Evolutionary conservation across 805 yeast genomes (phyloP).

Genomic region (Metschnikowia santaceciliae): DNA sequence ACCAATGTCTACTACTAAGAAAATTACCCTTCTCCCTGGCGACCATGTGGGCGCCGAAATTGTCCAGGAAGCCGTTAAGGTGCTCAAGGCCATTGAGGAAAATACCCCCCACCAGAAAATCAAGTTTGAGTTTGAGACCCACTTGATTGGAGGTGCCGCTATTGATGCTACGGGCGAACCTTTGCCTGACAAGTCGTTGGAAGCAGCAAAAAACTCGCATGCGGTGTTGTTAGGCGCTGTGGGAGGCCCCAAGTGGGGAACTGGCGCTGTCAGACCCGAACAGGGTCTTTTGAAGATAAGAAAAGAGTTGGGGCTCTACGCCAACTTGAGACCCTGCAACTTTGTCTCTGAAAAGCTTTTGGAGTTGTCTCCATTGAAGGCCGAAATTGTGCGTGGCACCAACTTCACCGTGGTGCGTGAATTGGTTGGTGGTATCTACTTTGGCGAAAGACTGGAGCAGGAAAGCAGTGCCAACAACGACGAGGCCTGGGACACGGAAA

Average conservation of each 20-base stretch:
- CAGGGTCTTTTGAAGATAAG: conserved; percentile 93
- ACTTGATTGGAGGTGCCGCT: conserved; percentile 96
- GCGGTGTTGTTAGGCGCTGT: conserved; percentile 98
- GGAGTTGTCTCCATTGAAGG: conserved; percentile 82
- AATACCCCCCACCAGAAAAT: conserved; percentile 37
- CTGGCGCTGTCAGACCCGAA: conserved; percentile 94
- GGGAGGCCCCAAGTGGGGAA: conserved; percentile 99
- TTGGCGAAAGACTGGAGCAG: conserved; percentile 93
- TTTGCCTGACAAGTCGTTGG: conserved; percentile 78
- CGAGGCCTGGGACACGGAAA: conserved; percentile 90
- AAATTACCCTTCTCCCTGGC: conserved; percentile 86
- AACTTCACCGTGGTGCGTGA: conserved; percentile 93
- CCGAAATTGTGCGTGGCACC: conserved; percentile 84
- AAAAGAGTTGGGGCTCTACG: conserved; percentile 90
- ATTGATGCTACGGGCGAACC: conserved; percentile 96
- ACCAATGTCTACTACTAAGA: conserved; percentile 41
- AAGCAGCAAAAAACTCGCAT: conserved; percentile 79
- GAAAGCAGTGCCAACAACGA: conserved; percentile 61
- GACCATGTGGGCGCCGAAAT: conserved; percentile 96
- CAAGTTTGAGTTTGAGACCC: conserved; percentile 73
- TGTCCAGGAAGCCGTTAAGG: conserved; percentile 87
- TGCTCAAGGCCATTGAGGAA: conserved; percentile 70
- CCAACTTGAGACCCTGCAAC: conserved; percentile 95
- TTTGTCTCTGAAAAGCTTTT: conserved; percentile 82
- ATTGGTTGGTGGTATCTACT: conserved; percentile 96